These are phyloP conservation scores for Trichoderma citrinoviride DNA, from an alignment of 2,329 filamentous ascomycete species.

Conservation along the genomic window DNA sequence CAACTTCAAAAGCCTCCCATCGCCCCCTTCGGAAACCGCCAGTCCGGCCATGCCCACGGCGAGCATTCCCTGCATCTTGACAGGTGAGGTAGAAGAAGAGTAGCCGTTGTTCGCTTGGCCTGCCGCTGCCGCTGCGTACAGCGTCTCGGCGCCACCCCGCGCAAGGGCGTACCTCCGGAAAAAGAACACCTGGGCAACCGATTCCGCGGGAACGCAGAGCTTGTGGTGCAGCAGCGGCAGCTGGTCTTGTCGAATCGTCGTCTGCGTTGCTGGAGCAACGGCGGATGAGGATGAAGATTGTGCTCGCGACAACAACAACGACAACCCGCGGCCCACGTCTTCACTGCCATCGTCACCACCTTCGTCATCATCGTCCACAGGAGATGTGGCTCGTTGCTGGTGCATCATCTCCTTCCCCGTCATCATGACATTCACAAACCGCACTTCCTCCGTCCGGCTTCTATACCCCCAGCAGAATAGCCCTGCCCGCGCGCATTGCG, in stretches of 20 bases:
- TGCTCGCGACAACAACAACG: no score
- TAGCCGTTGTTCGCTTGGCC: no score
- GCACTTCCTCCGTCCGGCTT: not conserved
- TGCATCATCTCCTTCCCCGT: no score
- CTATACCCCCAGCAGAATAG: slow-evolving; percentile 11
- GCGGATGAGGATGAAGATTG: not conserved
- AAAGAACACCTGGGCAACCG: slow-evolving; percentile 5
- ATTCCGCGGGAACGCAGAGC: not conserved
- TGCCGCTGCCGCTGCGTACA: no score
- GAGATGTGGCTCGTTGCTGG: no score
- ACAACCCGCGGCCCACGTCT: no score
- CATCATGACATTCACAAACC: not conserved
- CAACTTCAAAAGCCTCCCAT: not conserved
- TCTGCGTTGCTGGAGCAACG: no score
- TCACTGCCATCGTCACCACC: no score
- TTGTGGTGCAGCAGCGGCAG: not conserved
- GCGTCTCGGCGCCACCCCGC: not conserved
- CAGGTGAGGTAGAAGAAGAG: no score
- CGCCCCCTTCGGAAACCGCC: not conserved
- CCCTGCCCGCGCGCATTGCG: not conserved
- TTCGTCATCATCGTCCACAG: no score
- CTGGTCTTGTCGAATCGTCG: not conserved
- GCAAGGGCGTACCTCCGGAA: not conserved
- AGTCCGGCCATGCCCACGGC: not conserved
- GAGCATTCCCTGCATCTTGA: slow-evolving; percentile 9